A percentile compares a stretch with the other conserved stretches of the same genome.
Evolutionary conservation across 495 filamentous ascomycete genomes (phyloP).

Genomic region (Talaromyces stipitatus): DNA sequence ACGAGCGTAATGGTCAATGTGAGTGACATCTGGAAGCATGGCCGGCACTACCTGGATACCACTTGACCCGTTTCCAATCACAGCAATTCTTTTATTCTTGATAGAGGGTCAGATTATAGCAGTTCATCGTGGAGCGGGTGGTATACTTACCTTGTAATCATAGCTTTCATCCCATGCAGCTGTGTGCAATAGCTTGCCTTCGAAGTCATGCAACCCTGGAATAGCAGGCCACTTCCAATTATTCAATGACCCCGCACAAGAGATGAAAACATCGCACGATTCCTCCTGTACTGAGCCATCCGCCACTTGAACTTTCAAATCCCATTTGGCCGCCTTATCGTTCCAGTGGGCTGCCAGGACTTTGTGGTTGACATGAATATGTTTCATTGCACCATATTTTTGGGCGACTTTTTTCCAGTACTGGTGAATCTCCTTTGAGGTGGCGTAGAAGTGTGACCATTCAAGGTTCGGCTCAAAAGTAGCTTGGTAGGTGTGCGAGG

Average conservation of each 20-base stretch:
- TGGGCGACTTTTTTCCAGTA: conserved; percentile 43
- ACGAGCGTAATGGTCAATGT: conserved; percentile 37
- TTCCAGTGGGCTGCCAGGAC: conserved; percentile 33
- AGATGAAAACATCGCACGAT: conserved; percentile 47
- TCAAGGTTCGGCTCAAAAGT: conserved; percentile 40
- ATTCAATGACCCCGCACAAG: conserved; percentile 50
- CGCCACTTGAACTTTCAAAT: conserved; percentile 35
- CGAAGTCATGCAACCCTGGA: conserved; percentile 43
- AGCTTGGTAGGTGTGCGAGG: conserved; percentile 42
- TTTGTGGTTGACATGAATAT: conserved; percentile 31
- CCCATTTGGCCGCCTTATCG: conserved; percentile 36
- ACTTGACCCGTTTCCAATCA: conserved; percentile 47
- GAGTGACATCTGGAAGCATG: conserved; percentile 44
- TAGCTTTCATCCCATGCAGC: conserved; percentile 41
- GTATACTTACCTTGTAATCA: conserved; percentile 20
- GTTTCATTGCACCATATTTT: conserved; percentile 34
- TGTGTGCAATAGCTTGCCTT: conserved; percentile 48
- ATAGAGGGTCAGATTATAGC: conserved; percentile 13
- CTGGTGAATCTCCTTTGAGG: conserved; percentile 47
- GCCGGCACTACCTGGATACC: conserved; percentile 54
- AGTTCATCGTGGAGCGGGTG: not conserved
- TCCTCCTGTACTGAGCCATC: conserved; percentile 30
- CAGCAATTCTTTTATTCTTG: conserved; percentile 40
- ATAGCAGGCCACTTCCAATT: conserved; percentile 50
- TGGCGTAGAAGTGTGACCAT: conserved; percentile 26